Percentiles rank a stretch among this genome's conserved stretches.
phyloP scores from a whole-genome alignment of 768 basidiomycete species.

The Trametes elegans region DNA sequence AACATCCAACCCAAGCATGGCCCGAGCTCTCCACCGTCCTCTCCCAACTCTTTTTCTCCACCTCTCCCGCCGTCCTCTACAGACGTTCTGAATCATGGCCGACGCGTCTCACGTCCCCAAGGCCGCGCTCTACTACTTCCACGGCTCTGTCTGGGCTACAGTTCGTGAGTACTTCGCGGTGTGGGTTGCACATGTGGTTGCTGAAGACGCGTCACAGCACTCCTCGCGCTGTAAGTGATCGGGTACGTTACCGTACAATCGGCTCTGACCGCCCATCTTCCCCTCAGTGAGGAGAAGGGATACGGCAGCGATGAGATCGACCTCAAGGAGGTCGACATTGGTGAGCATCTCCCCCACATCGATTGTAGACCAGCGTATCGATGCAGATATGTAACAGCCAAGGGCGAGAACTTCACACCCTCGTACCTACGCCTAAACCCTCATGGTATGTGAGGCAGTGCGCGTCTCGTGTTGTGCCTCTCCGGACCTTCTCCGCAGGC shows the following conservation, averaged over 20 bases:
- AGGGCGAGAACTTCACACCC: constrained; percentile 77
- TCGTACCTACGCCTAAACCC: constrained; percentile 77
- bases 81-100: constrained; percentile 15
- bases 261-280: not conserved
- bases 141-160: constrained; percentile 60
- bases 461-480: not conserved
- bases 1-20: constrained; percentile 1
- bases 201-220: constrained; percentile 35
- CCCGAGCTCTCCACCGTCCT: not conserved
- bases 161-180: constrained; percentile 45
- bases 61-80: not conserved
- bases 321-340: constrained; percentile 62
- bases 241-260: not conserved
- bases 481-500: constrained; percentile 39
- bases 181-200: not conserved
- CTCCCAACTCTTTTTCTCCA: not conserved
- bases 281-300: constrained; percentile 67
- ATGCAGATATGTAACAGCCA: constrained; percentile 40
- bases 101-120: constrained; percentile 47
- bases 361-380: not conserved
- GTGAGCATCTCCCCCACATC: constrained; percentile 33
- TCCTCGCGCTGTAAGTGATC: constrained; percentile 53
- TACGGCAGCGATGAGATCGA: constrained; percentile 77
- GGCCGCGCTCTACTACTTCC: constrained; percentile 76
- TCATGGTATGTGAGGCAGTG: constrained; percentile 47